phyloP scores from a whole-genome alignment of 441 rosid genomes.

The Omphalea diandra region DNA sequence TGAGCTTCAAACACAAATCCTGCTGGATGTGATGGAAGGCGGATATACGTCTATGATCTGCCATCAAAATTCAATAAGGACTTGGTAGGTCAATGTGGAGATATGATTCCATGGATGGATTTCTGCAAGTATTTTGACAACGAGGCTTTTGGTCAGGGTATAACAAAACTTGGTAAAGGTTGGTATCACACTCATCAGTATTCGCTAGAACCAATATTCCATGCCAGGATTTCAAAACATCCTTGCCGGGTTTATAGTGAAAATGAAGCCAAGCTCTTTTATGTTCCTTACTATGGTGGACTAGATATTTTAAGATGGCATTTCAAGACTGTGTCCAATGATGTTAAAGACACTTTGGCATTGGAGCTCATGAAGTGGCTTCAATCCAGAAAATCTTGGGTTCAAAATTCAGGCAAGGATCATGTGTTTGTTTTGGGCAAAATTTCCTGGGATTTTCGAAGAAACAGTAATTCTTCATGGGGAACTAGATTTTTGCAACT shows the following conservation, averaged over 20 bases:
- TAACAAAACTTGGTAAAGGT: constrained; percentile 52
- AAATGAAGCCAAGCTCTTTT: constrained; percentile 66
- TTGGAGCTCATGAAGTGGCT: constrained; percentile 75
- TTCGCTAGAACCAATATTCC: constrained; percentile 78
- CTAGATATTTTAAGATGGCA: constrained; percentile 87
- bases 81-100: constrained; percentile 64
- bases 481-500: constrained; percentile 65
- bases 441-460: constrained; percentile 88
- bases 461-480: constrained; percentile 48
- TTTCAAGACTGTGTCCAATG: constrained; percentile 72
- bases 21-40: constrained; percentile 50
- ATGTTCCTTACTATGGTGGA: constrained; percentile 83
- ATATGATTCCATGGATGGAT: constrained; percentile 76
- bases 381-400: constrained; percentile 51
- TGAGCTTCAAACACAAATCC: constrained; percentile 42
- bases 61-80: constrained; percentile 83
- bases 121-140: constrained; percentile 55
- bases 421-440: constrained; percentile 84
- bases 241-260: constrained; percentile 71
- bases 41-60: constrained; percentile 71
- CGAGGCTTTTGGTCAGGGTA: constrained; percentile 54
- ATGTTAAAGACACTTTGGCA: constrained; percentile 58
- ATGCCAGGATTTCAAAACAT: constrained; percentile 64
- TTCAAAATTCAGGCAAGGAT: constrained; percentile 57
- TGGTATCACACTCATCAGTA: constrained; percentile 83